Evolutionary conservation across 345 rosid species (phyloP).

Genomic region (Capsella bursapastoris): DNA sequence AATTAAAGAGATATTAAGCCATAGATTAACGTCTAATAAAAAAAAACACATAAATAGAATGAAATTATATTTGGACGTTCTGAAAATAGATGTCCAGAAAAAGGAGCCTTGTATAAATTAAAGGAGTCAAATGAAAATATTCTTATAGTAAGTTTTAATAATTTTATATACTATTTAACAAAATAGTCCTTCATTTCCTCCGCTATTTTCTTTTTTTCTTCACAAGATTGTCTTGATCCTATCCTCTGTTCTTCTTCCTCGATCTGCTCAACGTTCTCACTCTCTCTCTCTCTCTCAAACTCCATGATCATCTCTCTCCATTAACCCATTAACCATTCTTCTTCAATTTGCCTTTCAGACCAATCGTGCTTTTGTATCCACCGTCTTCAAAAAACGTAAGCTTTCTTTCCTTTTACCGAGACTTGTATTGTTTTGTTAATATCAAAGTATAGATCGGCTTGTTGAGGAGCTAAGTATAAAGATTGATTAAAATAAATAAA

Average conservation of each 20-base stretch:
- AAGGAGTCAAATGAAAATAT: slow-evolving; percentile 30
- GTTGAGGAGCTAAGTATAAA: background rate
- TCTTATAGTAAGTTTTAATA: background rate
- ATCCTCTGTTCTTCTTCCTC: slow-evolving; percentile 36
- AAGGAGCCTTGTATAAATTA: background rate
- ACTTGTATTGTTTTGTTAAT: background rate
- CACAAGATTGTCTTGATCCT: slow-evolving; percentile 23
- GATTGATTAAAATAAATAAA: background rate
- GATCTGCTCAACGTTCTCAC: slow-evolving; percentile 7
- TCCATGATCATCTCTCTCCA: background rate
- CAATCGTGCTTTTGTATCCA: background rate
- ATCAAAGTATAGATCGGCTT: background rate
- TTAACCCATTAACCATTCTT: background rate
- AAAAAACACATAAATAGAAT: background rate
- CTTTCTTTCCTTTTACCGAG: background rate
- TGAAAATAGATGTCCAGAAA: background rate
- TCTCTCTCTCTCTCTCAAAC: slow-evolving; percentile 4
- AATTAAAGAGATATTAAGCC: too few relatives aligned
- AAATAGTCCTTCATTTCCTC: slow-evolving; percentile 31
- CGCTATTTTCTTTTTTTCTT: background rate
- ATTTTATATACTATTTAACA: slow-evolving; percentile 21
- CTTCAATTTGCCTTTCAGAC: background rate
- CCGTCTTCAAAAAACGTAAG: slow-evolving; percentile 22
- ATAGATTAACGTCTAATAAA: background rate
- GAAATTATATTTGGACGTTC: background rate